phyloP scores from a whole-genome alignment of 345 rosid species.

The Eucalyptus cloeziana region DNA sequence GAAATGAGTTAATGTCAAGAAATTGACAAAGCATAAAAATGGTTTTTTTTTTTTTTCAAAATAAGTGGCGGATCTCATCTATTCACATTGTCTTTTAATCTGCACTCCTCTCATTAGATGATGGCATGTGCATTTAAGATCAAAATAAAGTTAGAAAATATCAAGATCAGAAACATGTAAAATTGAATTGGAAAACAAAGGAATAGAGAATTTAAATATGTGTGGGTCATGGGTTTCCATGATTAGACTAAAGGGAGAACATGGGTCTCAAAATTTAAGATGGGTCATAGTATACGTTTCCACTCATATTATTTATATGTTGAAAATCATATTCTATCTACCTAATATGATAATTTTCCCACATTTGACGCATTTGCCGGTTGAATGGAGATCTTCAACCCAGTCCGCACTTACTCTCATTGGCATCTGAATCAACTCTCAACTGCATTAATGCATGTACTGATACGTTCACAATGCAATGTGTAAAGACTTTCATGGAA shows the following conservation, averaged over 20 bases:
- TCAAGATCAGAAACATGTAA: background rate
- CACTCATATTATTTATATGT: background rate
- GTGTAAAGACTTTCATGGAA: background rate
- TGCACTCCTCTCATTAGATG: background rate
- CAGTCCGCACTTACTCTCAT: accelerated
- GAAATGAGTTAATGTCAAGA: no score
- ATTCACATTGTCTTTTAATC: no score
- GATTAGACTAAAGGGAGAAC: no score
- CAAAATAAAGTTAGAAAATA: background rate
- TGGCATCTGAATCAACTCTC: accelerated
- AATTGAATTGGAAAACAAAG: background rate
- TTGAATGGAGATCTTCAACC: background rate
- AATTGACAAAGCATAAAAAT: no score
- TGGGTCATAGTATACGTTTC: no score
- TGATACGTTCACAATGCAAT: accelerated
- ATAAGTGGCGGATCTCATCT: no score
- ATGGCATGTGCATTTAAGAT: background rate
- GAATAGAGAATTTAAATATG: background rate
- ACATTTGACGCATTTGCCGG: accelerated
- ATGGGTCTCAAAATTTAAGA: no score
- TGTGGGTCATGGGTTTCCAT: no score
- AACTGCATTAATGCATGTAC: accelerated
- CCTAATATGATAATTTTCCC: background rate
- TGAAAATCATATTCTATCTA: background rate
- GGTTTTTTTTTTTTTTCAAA: no score